Percentiles rank a stretch among this genome's conserved stretches.
Evolutionary conservation across 768 basidiomycete species (phyloP).

Genomic region (Xanthoconium purpureum): DNA sequence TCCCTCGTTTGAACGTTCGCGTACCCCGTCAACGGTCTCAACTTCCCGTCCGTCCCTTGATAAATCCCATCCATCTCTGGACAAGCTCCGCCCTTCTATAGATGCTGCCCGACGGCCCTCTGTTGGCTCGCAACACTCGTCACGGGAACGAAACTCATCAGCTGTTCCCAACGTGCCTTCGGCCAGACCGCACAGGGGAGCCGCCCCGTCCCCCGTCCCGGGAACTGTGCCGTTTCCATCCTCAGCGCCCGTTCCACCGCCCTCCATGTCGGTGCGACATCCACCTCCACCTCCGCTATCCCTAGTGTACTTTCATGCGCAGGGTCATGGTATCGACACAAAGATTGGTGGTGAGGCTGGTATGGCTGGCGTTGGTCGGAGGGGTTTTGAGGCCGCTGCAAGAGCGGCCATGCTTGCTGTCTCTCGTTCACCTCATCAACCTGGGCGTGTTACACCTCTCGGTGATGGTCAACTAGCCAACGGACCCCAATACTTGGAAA

Average conservation of each 20-base stretch:
- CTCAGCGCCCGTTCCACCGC: constrained; percentile 1
- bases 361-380: constrained; percentile 88
- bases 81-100: constrained; percentile 13
- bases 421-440: constrained; percentile 14
- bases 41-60: constrained; percentile 16
- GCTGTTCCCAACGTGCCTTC: not conserved
- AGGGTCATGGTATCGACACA: constrained; percentile 53
- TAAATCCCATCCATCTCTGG: constrained; percentile 15
- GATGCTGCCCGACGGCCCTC: constrained; percentile 15
- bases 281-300: constrained; percentile 18
- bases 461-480: constrained; percentile 30
- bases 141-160: not conserved
- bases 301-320: constrained; percentile 3
- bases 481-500: constrained; percentile 46
- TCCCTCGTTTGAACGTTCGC: constrained; percentile 18
- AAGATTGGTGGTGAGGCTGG: constrained; percentile 73
- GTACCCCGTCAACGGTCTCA: constrained; percentile 14
- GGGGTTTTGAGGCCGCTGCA: constrained; percentile 76
- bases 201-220: constrained; percentile 8
- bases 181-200: constrained; percentile 6
- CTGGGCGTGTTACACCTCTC: not conserved
- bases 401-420: constrained; percentile 53
- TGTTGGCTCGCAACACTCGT: constrained; percentile 8
- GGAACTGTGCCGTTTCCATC: constrained; percentile 18
- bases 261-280: constrained; percentile 15